These are phyloP conservation scores for Butyriboletus appendiculatus DNA, from an alignment of 1,284 basidiomycete species.

Conservation along the genomic window DNA sequence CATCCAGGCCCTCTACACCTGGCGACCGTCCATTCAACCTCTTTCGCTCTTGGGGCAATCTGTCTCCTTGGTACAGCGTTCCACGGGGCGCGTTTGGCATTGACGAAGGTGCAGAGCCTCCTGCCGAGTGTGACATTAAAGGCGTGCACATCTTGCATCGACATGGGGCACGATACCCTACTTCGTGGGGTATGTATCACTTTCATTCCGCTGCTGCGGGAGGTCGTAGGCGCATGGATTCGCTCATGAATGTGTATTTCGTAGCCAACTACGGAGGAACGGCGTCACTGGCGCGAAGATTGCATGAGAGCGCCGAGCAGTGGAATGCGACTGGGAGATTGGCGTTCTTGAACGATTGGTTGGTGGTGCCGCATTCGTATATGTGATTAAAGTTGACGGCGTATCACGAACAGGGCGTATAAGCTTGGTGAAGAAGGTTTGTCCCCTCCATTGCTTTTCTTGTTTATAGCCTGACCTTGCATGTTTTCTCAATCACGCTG, in stretches of 20 bases:
- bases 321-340: slow-evolving; percentile 69
- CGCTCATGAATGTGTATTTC: slow-evolving; percentile 6
- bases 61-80: slow-evolving; percentile 85
- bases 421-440: slow-evolving; percentile 71
- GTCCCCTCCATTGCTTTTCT: background rate
- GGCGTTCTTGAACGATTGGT: slow-evolving; percentile 78
- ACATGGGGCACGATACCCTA: slow-evolving; percentile 82
- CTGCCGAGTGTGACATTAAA: slow-evolving; percentile 68
- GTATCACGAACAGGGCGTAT: slow-evolving; percentile 57
- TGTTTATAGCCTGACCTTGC: slow-evolving; percentile 1
- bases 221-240: background rate
- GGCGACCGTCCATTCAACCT: slow-evolving; percentile 51
- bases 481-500: background rate
- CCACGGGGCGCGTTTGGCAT: slow-evolving; percentile 69
- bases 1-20: slow-evolving; percentile 14
- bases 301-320: slow-evolving; percentile 53
- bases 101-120: slow-evolving; percentile 67
- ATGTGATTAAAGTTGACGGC: background rate
- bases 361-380: slow-evolving; percentile 21
- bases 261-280: slow-evolving; percentile 68
- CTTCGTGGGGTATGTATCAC: slow-evolving; percentile 57
- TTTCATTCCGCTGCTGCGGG: background rate
- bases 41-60: slow-evolving; percentile 79
- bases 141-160: slow-evolving; percentile 79
- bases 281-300: slow-evolving; percentile 55